Evolutionary conservation across 2,329 filamentous ascomycete species (phyloP).

Genomic region (Emericellopsis atlantica): DNA sequence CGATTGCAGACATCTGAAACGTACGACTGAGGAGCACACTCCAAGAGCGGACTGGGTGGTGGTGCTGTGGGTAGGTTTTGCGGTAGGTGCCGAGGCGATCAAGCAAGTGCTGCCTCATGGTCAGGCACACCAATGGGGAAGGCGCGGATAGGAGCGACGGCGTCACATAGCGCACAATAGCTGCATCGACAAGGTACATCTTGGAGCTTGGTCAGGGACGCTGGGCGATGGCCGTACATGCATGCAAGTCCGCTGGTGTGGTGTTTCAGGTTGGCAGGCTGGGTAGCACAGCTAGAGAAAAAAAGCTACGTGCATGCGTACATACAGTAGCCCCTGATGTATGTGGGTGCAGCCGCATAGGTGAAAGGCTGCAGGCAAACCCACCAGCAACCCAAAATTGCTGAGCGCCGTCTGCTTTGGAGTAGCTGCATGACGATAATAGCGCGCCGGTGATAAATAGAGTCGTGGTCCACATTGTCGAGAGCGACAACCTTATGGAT

Average conservation of each 20-base stretch:
- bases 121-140: conserved; percentile 11
- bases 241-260: neutral
- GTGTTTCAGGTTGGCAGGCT: conserved; percentile 1
- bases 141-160: neutral
- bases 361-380: too few relatives aligned
- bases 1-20: too few relatives aligned
- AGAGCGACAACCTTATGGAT: too few relatives aligned
- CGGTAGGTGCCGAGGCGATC: neutral
- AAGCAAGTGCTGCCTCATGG: conserved; percentile 3
- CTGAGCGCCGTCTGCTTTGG: too few relatives aligned
- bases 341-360: too few relatives aligned
- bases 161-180: neutral
- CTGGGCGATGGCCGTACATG: neutral
- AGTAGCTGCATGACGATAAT: too few relatives aligned
- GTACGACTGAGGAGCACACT: neutral
- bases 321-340: too few relatives aligned
- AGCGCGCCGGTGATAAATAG: too few relatives aligned
- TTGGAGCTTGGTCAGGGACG: too few relatives aligned
- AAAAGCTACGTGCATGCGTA: too few relatives aligned
- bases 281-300: neutral
- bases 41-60: neutral
- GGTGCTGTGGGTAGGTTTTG: neutral
- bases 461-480: too few relatives aligned
- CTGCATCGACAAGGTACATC: neutral
- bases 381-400: too few relatives aligned